Evolutionary conservation across 2,329 filamentous ascomycete genomes (phyloP).

Genomic region (Erysiphe pulchra): DNA sequence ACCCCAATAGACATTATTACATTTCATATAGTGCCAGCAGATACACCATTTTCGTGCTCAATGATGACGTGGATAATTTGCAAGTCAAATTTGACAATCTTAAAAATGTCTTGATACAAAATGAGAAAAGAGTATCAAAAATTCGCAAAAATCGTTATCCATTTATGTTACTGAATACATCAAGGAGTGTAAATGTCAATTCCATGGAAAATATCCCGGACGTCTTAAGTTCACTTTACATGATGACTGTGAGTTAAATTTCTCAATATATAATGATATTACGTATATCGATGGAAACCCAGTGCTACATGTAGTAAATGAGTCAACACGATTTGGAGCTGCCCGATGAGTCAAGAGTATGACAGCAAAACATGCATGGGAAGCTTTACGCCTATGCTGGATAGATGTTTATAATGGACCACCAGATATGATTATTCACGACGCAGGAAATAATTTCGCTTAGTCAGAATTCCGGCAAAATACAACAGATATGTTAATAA

Average conservation of each 20-base stretch:
- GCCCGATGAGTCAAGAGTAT: neutral
- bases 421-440: neutral
- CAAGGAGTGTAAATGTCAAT: neutral
- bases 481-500: neutral
- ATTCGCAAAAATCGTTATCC: neutral
- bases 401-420: slow-evolving; percentile 1
- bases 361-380: neutral
- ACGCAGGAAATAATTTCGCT: slow-evolving; percentile 1
- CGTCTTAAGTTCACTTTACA: neutral
- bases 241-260: slow-evolving; percentile 1
- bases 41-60: too few relatives aligned
- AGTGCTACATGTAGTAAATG: slow-evolving; percentile 1
- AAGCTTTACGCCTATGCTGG: neutral
- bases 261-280: neutral
- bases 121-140: neutral
- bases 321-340: neutral
- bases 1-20: too few relatives aligned
- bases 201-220: neutral
- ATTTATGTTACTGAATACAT: neutral
- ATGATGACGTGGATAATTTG: too few relatives aligned
- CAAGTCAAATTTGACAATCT: neutral
- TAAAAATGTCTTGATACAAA: neutral
- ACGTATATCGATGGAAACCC: slow-evolving; percentile 1
- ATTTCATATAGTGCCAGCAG: too few relatives aligned
- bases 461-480: slow-evolving; percentile 1